Base-by-base conservation (phyloP, 2,329 filamentous ascomycete species). In the Fusarium praegraminearum region DNA sequence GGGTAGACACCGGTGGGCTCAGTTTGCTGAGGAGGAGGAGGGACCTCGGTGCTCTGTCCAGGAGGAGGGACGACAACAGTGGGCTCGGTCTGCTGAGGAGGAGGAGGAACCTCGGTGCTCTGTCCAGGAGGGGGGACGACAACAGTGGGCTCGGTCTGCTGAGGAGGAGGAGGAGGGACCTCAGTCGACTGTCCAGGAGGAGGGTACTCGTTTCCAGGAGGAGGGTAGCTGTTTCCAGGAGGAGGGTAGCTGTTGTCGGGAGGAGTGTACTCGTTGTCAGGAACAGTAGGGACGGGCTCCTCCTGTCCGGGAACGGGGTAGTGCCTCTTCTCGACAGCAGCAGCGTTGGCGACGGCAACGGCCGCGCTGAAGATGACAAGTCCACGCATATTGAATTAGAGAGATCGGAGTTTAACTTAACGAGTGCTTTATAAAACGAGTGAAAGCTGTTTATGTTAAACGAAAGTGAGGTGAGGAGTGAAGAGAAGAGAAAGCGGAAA, bases 301-400 rank as follows among this genome's bases (percentile, higher is more conserved):
- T 63, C 49, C 38, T 41, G 53, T 6, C 51, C 62, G 5, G 67
- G 63, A 24, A 53, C 49, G 8, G 51, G 36, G 63, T 63, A 67
- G 26, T 68, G 30, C 43, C 50, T 55, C 60, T 65, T 67, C 20
- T 71, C 49, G 47, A 70, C 64, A 46, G 50, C 68, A 40, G 68
- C 68, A 35, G 69, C 69, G 22, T 71, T 71, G 28, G 69, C 65
- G 24, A 71, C 32, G 69, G 68, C 54, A n/a, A 71, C 51, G 32
- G 68, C 69, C n/a, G 69, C 69, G 57, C 69, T 47, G 51, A 71
- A 18, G 40, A 71, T 51, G 26, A 71, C 65, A 30, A 71, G 56
- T 43, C 69, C 68, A 47, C 64, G 60, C 69, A 71, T 71, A 2
- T 38, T 70, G 33, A 44, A 38, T 47, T 7, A 7, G 56, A 35